Percentiles rank a stretch among this genome's conserved stretches.
phyloP scores from a whole-genome alignment of 768 basidiomycete genomes.

The Boletus edulis region DNA sequence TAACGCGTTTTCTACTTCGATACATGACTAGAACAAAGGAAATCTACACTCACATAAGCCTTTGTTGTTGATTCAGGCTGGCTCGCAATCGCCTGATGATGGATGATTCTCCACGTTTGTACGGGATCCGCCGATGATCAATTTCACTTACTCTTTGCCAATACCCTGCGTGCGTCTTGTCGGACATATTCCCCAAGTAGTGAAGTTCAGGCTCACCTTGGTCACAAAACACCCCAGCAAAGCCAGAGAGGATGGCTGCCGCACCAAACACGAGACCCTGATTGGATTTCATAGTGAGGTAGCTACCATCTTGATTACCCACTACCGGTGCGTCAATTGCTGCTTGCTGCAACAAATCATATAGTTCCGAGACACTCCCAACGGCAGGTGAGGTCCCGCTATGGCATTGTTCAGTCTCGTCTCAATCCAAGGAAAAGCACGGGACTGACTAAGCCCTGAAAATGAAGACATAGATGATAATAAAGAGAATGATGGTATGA shows the following conservation, averaged over 20 bases:
- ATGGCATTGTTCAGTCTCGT: neutral
- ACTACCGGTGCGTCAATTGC: constrained; percentile 42
- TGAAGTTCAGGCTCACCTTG: constrained; percentile 34
- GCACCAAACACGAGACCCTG: constrained; percentile 44
- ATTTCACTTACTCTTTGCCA: constrained; percentile 41
- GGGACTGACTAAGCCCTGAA: constrained; percentile 29
- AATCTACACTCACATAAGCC: constrained; percentile 34
- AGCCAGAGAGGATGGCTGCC: constrained; percentile 38
- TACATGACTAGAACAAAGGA: no score
- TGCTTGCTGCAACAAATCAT: constrained; percentile 47
- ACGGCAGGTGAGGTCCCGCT: constrained; percentile 38
- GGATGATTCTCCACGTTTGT: no score
- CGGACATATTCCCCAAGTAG: neutral
- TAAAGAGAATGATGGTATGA: constrained; percentile 45
- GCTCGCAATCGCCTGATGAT: no score
- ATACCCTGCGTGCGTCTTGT: constrained; percentile 35
- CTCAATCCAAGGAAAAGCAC: neutral
- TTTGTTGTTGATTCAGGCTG: no score
- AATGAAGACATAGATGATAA: constrained; percentile 31
- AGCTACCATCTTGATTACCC: constrained; percentile 51
- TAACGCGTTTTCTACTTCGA: neutral
- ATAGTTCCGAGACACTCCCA: constrained; percentile 40
- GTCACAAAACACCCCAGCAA: constrained; percentile 49
- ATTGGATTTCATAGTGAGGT: constrained; percentile 55
- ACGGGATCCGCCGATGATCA: no score